Percentiles rank a stretch among this genome's conserved stretches.
phyloP scores from a whole-genome alignment of 352 stramenopile genomes.

The Pythium guiyangense region DNA sequence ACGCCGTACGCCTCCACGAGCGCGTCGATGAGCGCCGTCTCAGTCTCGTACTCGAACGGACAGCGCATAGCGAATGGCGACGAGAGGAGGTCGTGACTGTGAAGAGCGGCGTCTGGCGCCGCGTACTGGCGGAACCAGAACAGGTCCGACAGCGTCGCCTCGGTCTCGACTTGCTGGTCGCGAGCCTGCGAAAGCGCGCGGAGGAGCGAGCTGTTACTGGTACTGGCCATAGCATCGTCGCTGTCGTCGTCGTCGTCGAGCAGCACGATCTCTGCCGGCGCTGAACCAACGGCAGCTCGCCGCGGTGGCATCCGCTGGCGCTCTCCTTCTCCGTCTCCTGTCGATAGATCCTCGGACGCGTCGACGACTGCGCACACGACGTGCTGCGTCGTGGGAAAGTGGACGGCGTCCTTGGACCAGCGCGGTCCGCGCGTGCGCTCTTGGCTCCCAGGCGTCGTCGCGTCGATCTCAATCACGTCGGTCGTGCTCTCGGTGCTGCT shows the following conservation, averaged over 20 bases:
- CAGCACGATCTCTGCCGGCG: slow-evolving; percentile 18
- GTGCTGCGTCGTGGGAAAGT: slow-evolving; percentile 51
- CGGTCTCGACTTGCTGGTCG: slow-evolving; percentile 32
- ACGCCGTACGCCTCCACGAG: slow-evolving; percentile 46
- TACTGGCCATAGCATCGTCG: neutral
- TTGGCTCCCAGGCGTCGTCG: slow-evolving; percentile 5
- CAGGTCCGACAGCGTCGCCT: slow-evolving; percentile 41
- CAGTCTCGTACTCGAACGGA: slow-evolving; percentile 12
- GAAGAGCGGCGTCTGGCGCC: neutral
- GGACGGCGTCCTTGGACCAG: slow-evolving; percentile 33
- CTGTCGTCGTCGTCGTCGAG: slow-evolving; percentile 25
- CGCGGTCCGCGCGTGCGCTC: slow-evolving; percentile 13
- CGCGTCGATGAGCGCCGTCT: slow-evolving; percentile 43
- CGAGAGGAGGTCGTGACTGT: neutral
- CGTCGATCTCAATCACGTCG: slow-evolving; percentile 24
- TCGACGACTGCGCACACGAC: slow-evolving; percentile 15
- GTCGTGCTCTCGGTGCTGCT: slow-evolving; percentile 4
- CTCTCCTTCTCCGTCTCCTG: neutral
- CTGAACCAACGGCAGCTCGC: neutral
- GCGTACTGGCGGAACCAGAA: slow-evolving; percentile 56
- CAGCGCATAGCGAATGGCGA: neutral
- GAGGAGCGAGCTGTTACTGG: slow-evolving; percentile 4
- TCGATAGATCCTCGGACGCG: slow-evolving; percentile 14
- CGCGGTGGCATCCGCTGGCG: neutral
- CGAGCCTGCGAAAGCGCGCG: slow-evolving; percentile 11